phyloP scores from a whole-genome alignment of 305 asterid species.

The Plantago coronopus region DNA sequence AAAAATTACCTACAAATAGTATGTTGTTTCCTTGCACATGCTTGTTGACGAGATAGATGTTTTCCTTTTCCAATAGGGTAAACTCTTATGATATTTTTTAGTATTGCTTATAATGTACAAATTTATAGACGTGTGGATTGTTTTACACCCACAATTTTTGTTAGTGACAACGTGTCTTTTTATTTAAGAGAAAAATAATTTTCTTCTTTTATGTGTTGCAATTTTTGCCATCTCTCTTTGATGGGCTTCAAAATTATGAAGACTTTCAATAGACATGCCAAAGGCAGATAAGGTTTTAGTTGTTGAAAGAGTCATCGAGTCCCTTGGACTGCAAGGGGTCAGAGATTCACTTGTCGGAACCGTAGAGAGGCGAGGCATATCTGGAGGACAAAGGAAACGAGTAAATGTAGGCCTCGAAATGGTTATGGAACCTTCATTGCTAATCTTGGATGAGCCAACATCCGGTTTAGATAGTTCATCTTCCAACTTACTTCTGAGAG shows the following conservation, averaged over 20 bases:
- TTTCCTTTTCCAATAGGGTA: too few species aligned
- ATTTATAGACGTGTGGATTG: too few species aligned
- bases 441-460: constrained; percentile 98
- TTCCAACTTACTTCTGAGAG: constrained; percentile 89
- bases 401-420: constrained; percentile 96
- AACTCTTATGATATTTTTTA: too few species aligned
- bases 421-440: constrained; percentile 99
- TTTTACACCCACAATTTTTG: too few species aligned
- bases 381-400: constrained; percentile 99
- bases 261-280: constrained; percentile 79
- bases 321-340: constrained; percentile 90
- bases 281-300: constrained; percentile 98
- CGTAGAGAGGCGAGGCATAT: constrained; percentile 91
- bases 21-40: too few species aligned
- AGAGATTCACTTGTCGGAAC: constrained; percentile 98
- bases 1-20: too few species aligned
- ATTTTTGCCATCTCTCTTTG: constrained; percentile 21
- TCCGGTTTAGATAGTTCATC: constrained; percentile 98
- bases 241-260: constrained; percentile 39
- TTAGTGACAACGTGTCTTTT: too few species aligned
- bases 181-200: too few species aligned
- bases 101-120: too few species aligned
- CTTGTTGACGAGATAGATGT: too few species aligned
- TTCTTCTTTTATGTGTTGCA: background rate
- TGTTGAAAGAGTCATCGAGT: constrained; percentile 93